These are phyloP conservation scores for Sporisorium exsertum DNA, from an alignment of 1,284 basidiomycete genomes.

Conservation along the genomic window DNA sequence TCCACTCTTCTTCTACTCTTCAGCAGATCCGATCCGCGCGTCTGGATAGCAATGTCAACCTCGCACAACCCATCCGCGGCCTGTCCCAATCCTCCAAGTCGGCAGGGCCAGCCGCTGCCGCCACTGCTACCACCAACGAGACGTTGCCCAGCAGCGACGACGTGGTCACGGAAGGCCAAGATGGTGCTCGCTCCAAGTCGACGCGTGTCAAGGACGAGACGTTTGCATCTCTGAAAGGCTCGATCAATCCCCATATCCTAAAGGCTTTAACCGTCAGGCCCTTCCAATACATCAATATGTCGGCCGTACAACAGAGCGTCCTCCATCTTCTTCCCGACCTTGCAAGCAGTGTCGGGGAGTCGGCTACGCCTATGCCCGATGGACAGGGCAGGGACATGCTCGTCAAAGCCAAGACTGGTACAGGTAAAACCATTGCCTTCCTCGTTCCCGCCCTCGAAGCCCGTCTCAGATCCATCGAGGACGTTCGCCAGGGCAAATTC, in stretches of 20 bases:
- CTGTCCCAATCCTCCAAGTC: constrained; percentile 26
- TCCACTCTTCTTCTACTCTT: not conserved
- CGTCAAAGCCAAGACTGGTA: constrained; percentile 69
- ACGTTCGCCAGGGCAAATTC: constrained; percentile 43
- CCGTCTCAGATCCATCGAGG: constrained; percentile 63
- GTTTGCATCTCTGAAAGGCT: constrained; percentile 56
- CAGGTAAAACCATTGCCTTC: constrained; percentile 69
- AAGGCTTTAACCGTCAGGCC: constrained; percentile 72
- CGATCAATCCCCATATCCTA: constrained; percentile 47
- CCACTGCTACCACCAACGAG: constrained; percentile 4
- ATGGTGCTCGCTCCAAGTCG: not conserved
- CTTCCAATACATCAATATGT: constrained; percentile 82
- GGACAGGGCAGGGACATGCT: constrained; percentile 68
- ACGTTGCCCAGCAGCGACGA: not conserved
- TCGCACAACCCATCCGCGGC: constrained; percentile 21
- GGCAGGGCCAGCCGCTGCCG: constrained; percentile 19
- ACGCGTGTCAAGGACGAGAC: constrained; percentile 39
- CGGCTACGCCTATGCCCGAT: constrained; percentile 39
- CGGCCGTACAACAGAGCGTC: constrained; percentile 85
- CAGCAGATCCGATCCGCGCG: constrained; percentile 9
- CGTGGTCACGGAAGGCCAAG: not conserved
- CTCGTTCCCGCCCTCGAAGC: constrained; percentile 68
- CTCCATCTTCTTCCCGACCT: constrained; percentile 74
- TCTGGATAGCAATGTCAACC: constrained; percentile 2
- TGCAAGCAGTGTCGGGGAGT: constrained; percentile 29